Evolutionary conservation across 2,329 filamentous ascomycete species (phyloP).

Genomic region (Scedosporium boydii): DNA sequence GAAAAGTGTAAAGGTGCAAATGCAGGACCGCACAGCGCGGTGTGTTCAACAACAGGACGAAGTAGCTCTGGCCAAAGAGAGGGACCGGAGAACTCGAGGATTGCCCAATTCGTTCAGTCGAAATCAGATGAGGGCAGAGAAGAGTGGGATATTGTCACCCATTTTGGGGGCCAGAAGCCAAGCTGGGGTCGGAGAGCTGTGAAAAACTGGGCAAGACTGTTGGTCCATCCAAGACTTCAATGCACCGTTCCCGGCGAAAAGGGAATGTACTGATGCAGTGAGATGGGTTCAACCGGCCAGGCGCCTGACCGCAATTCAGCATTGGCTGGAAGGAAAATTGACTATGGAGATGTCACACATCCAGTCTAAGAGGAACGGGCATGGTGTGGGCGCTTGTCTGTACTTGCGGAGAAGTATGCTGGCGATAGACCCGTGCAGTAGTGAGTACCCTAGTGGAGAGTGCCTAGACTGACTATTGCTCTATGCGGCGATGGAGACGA

Average conservation of each 20-base stretch:
- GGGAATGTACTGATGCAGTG: background rate
- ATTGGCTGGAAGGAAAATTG: conserved; percentile 23
- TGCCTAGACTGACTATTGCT: no score
- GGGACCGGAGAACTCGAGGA: no score
- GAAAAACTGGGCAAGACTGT: background rate
- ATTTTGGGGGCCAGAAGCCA: background rate
- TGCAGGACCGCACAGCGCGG: background rate
- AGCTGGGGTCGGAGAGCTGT: background rate
- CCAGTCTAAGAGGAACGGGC: conserved; percentile 10
- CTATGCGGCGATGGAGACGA: conserved; percentile 5
- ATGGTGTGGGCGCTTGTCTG: conserved; percentile 18
- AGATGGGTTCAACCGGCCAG: background rate
- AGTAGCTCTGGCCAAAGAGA: no score
- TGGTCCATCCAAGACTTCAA: background rate
- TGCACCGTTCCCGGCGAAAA: background rate
- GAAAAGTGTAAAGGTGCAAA: background rate
- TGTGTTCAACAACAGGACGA: background rate
- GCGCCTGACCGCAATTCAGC: conserved; percentile 6
- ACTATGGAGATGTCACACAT: conserved; percentile 24
- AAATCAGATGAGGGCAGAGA: background rate
- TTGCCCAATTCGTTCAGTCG: background rate
- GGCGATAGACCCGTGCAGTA: no score
- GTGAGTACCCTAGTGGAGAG: no score
- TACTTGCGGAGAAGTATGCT: conserved; percentile 11
- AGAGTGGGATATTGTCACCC: background rate